These are phyloP conservation scores for Phialophora chinensis DNA, from an alignment of 2,329 filamentous ascomycete species.

Conservation along the genomic window DNA sequence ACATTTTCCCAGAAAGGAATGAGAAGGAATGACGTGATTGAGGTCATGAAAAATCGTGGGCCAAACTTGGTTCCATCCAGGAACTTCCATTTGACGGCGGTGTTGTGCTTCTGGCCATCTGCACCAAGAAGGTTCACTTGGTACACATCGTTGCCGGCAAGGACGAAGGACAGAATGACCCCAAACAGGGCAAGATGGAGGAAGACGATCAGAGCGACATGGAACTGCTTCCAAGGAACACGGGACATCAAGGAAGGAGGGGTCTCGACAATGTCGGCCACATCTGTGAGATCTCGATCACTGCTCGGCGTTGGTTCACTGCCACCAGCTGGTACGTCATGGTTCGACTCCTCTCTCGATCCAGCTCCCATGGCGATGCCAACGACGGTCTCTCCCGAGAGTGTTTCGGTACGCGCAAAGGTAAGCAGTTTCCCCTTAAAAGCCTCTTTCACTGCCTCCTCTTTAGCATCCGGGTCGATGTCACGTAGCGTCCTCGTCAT, in stretches of 20 bases:
- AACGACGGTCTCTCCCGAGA: constrained; percentile 1
- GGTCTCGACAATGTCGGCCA: not conserved
- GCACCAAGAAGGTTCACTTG: constrained; percentile 13
- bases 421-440: constrained; percentile 10
- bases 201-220: constrained; percentile 6
- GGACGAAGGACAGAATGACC: constrained; percentile 23
- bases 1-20: constrained; percentile 23
- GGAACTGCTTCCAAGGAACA: constrained; percentile 12
- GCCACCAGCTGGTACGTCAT: not conserved
- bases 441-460: not conserved
- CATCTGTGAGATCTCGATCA: not conserved
- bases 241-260: constrained; percentile 10
- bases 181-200: constrained; percentile 19
- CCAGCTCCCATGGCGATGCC: constrained; percentile 1
- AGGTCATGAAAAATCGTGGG: constrained; percentile 24
- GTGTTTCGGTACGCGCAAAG: constrained; percentile 6
- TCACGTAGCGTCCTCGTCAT: constrained; percentile 10
- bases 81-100: constrained; percentile 21
- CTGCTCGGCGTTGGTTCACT: not conserved
- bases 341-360: not conserved
- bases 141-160: constrained; percentile 22
- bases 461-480: constrained; percentile 15
- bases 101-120: constrained; percentile 9
- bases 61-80: constrained; percentile 24
- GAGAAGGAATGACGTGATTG: constrained; percentile 15